Evolutionary conservation across 768 basidiomycete species (phyloP).

Genomic region (Naganishia onofrii): DNA sequence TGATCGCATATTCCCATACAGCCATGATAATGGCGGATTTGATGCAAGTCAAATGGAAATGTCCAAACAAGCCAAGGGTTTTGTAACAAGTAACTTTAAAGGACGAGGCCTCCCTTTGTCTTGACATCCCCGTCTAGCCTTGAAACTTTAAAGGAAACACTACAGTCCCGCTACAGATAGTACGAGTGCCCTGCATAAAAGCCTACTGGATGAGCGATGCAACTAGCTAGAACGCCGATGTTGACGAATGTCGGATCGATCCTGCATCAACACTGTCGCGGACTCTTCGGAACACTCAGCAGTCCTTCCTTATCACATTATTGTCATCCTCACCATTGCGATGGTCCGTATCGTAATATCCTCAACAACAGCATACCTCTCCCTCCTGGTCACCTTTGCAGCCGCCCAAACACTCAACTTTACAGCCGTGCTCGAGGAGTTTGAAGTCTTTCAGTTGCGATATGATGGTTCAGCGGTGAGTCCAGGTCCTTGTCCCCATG

Average conservation of each 20-base stretch:
- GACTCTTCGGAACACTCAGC: neutral
- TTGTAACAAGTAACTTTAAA: neutral
- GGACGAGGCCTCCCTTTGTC: neutral
- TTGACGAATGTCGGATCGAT: neutral
- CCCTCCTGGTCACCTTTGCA: neutral
- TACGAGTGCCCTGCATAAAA: neutral
- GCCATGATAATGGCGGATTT: neutral
- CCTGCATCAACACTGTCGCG: neutral
- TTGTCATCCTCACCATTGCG: neutral
- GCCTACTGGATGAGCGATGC: neutral
- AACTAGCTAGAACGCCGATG: no score
- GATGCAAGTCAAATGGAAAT: neutral
- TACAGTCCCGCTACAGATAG: neutral
- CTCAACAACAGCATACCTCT: neutral
- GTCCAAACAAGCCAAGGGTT: neutral
- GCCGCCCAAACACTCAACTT: constrained; percentile 14
- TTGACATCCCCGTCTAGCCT: neutral
- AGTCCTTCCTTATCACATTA: neutral
- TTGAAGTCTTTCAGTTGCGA: constrained; percentile 8
- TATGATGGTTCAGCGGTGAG: constrained; percentile 24
- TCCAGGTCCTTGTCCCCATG: neutral
- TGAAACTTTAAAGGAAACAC: neutral
- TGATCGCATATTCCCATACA: neutral
- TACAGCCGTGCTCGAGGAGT: neutral
- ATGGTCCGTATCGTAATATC: neutral